Conservation (phyloP, 2,329 filamentous ascomycete genomes). For the Fusarium sp. region DNA sequence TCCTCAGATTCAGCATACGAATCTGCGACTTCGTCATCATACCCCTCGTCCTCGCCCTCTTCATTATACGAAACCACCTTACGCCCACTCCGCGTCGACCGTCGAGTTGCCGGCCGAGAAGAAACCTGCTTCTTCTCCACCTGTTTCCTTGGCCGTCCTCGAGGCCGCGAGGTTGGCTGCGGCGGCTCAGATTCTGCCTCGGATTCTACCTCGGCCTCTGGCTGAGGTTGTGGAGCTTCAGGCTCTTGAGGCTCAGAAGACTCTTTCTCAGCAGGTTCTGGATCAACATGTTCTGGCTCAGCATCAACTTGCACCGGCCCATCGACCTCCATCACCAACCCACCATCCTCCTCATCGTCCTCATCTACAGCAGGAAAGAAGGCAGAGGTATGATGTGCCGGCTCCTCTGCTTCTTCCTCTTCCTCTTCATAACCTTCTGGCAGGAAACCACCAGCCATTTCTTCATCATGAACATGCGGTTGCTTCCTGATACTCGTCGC, state of each 20-base stretch:
- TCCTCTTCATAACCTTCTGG: slow-evolving; percentile 67
- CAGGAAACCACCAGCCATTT: slow-evolving; percentile 71
- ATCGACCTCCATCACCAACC: slow-evolving; percentile 50
- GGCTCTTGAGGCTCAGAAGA: background rate
- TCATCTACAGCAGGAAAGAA: slow-evolving; percentile 63
- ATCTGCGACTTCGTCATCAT: slow-evolving; percentile 20
- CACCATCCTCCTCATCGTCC: slow-evolving; percentile 53
- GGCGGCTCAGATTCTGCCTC: slow-evolving; percentile 17
- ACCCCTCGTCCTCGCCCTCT: slow-evolving; percentile 18
- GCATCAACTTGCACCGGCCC: slow-evolving; percentile 6
- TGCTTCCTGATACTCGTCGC: slow-evolving; percentile 22
- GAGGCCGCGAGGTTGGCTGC: slow-evolving; percentile 2
- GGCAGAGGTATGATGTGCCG: slow-evolving; percentile 52
- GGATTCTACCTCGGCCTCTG: background rate
- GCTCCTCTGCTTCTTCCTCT: slow-evolving; percentile 51
- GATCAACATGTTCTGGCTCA: background rate
- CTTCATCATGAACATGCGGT: slow-evolving; percentile 55
- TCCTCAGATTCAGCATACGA: slow-evolving; percentile 18
- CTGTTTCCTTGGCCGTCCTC: slow-evolving; percentile 13
- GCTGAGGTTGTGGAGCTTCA: background rate
- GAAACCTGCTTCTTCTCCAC: background rate
- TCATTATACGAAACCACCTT: slow-evolving; percentile 28
- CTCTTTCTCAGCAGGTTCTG: background rate
- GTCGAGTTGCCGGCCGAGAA: slow-evolving; percentile 17
- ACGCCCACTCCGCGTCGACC: slow-evolving; percentile 34